Base-by-base conservation (phyloP, 2,329 filamentous ascomycete genomes). In the Chalara sp. region DNA sequence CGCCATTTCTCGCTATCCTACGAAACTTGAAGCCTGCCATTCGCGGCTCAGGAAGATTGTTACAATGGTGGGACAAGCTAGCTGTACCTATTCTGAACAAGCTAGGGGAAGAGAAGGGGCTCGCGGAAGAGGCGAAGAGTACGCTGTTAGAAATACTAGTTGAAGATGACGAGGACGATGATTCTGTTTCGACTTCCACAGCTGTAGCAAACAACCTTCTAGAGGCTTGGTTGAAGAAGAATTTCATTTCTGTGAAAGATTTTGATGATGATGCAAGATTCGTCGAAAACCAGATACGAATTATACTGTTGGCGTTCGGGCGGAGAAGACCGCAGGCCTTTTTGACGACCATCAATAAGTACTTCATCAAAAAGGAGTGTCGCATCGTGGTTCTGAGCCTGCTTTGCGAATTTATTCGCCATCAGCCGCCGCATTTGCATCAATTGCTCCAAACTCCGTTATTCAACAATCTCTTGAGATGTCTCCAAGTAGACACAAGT, bases 401-500 rank as follows among this genome's bases (percentile, higher is more conserved):
- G 8, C 72, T 93, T 12, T 83, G 81, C 62, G 80, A 84, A 43
- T 91, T 89, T 57, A 78, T 93, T 37, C 80, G 84, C 56, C 79
- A 81, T 52, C 84, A 89, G 57, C 86, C 87, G n/a, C 87, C 88
- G 5, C 88, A 91, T 67, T 73, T 93, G 1, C 81, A 93, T 62
- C 75, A 84, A 41, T 50, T 90, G 35, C 69, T 87, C 5, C 78
- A 89, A 57, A 91, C 87, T 1, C 78, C 82, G 0, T 72, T 93
- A 1, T 84, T 93, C 57, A 76, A 79, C 52, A 81, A 86, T 63
- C 71, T 93, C 21, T 71, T 92, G 48, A 81, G 79, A 61, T 91
- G 86, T 56, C 73, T 93, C 1, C 85, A 89, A 67, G 79, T 79
- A 49, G 88, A 93, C 65, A 87, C 85, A 1, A 91, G 87, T 0